Conservation (phyloP, 2,329 filamentous ascomycete genomes). For the Penicillium sp. region DNA sequence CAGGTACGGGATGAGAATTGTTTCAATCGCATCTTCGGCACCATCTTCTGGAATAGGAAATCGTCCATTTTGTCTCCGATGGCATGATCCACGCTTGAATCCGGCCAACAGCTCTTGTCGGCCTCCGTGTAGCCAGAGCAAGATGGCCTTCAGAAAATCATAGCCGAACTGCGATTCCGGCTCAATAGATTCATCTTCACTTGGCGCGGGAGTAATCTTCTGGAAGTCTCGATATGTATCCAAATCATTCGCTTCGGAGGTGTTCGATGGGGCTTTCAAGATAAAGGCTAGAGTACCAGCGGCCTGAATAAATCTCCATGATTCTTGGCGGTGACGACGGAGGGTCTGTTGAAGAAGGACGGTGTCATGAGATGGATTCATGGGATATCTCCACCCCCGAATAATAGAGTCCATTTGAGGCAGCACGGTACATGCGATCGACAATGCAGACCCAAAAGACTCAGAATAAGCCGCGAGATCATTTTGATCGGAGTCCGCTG, state of each 20-base stretch:
- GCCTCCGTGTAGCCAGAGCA: conserved; percentile 63
- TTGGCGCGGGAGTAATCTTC: conserved; percentile 49
- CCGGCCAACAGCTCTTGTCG: conserved; percentile 55
- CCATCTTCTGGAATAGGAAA: conserved; percentile 55
- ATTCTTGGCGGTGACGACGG: conserved; percentile 56
- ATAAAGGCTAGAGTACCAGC: conserved; percentile 58
- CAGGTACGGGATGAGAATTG: conserved; percentile 60
- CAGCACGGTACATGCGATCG: conserved; percentile 49
- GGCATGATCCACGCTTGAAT: conserved; percentile 51
- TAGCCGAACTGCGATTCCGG: conserved; percentile 58
- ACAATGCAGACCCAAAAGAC: conserved; percentile 44
- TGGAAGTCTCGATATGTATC: conserved; percentile 42
- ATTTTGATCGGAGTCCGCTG: conserved; percentile 1
- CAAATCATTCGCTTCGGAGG: conserved; percentile 38
- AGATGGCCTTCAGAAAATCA: conserved; percentile 64
- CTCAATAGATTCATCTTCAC: conserved; percentile 42
- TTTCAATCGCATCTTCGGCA: conserved; percentile 55
- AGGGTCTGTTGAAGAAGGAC: conserved; percentile 58
- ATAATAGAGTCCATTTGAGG: conserved; percentile 59
- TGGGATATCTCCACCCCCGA: conserved; percentile 59
- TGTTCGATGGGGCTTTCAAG: conserved; percentile 55
- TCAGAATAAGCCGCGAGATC: conserved; percentile 33
- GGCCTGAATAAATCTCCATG: conserved; percentile 63
- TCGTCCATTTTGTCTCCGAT: conserved; percentile 44
- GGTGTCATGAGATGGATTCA: conserved; percentile 55